Base-by-base conservation (phyloP, 2,329 filamentous ascomycete species). In the Cytospora paraplurivora region DNA sequence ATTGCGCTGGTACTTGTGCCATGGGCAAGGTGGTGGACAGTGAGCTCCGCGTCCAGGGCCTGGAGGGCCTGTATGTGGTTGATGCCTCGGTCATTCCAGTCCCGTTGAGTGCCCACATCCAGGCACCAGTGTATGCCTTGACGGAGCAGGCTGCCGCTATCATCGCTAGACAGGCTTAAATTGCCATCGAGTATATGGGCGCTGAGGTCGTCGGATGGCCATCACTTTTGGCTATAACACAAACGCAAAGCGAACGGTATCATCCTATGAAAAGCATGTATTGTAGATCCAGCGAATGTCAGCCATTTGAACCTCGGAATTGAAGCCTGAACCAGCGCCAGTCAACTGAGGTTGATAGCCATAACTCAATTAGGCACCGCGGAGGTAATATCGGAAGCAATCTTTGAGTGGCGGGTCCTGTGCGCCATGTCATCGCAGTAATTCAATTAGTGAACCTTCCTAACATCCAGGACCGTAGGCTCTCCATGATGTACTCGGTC, bases 81-180 rank as follows among this genome's bases (percentile, higher is more conserved):
- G 77, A 80, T 67, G 74, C 76, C 12, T 77, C 73, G 11, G 71
- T 78, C 8, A 71, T 78, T 21, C 75, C 76, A 12, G 27, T 62
- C 10, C 62, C 62, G 11, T 19, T 64, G 34, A 57, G 62, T 57
- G 62, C 58, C 33, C 59, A 64, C n/a, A 38, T 52, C 11, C 62
- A 64, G 34, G 59, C 62, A 15, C 38, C 59, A 0, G 32, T 64
- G 21, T 64, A 64, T 15, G 59, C 53, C 13, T 54, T 62, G 35
- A 37, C 35, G 7, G 62, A 64, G 34, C 59, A 62, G 59, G 54
- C 59, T 2, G 54, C 53, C 4, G 53, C 52, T 32, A 44, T 64
- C 1, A 64, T 64, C 37, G 37, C 59, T 44, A 47, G 53, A 15
- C n/a, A 34, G 17, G 37, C 52, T 34, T 62, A 19, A 59, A n/a